Conservation (phyloP, 2,329 filamentous ascomycete species). For the Colletotrichum paranaense region DNA sequence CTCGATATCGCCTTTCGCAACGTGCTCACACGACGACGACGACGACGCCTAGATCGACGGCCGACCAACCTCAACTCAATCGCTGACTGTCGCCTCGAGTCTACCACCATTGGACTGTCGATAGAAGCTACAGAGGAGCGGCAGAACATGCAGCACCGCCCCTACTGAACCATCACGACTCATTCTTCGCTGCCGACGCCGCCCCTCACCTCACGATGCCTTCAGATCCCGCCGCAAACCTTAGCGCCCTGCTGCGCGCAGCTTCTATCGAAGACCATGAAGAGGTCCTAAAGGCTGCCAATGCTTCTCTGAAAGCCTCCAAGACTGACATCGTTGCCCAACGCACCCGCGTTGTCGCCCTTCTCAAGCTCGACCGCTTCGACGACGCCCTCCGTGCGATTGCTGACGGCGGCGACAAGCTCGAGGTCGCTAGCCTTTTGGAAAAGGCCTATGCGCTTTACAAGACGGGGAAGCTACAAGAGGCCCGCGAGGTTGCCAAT, state of each 20-base stretch:
- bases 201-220: constrained; percentile 45
- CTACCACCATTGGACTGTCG: not conserved
- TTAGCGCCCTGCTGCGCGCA: constrained; percentile 65
- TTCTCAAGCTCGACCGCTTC: constrained; percentile 86
- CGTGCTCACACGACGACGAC: not conserved
- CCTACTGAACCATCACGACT: not conserved
- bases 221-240: constrained; percentile 59
- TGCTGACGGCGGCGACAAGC: constrained; percentile 68
- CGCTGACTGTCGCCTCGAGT: not conserved
- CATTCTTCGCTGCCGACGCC: not conserved
- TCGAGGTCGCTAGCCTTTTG: constrained; percentile 71
- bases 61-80: not conserved
- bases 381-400: constrained; percentile 79
- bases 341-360: constrained; percentile 77
- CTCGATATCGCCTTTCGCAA: not conserved
- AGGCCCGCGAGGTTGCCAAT: constrained; percentile 61
- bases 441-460: constrained; percentile 88
- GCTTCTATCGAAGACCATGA: constrained; percentile 76
- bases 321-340: constrained; percentile 70
- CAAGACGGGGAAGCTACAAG: constrained; percentile 76
- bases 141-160: constrained; percentile 14
- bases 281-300: constrained; percentile 74
- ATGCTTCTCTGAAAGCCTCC: constrained; percentile 70
- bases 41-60: not conserved
- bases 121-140: not conserved